Conservation (phyloP, 148 eudicot genomes). For the Silene conica region DNA sequence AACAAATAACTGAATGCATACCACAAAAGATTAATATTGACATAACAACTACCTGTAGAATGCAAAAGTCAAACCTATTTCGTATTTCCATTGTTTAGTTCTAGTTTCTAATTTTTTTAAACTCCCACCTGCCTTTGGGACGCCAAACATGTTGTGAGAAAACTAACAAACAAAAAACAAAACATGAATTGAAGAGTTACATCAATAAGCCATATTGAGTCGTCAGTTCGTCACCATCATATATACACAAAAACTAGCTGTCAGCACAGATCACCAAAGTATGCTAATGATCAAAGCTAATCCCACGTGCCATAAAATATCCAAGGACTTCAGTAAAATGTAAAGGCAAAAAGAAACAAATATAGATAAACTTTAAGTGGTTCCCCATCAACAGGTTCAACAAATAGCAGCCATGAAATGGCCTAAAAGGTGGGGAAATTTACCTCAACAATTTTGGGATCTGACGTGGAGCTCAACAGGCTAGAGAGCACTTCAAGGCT, state of each 20-base stretch:
- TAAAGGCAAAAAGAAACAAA: not conserved
- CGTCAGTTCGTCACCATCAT: too few relatives aligned
- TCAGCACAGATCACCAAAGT: not conserved
- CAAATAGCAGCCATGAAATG: not conserved
- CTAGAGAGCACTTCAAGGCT: conserved; percentile 85
- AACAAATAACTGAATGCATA: not conserved
- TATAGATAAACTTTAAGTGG: not conserved
- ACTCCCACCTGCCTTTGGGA: not conserved
- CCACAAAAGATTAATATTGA: not conserved
- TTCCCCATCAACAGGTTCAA: not conserved
- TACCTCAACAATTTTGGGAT: conserved; percentile 65
- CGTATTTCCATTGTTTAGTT: conserved; percentile 1
- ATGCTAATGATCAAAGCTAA: not conserved
- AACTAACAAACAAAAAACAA: not conserved
- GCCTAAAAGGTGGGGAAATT: not conserved
- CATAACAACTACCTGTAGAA: not conserved
- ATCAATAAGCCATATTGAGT: not conserved
- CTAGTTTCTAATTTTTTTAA: not conserved
- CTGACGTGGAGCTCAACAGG: conserved; percentile 58
- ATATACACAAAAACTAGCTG: not conserved
- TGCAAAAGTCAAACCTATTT: not conserved
- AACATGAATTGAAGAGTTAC: not conserved
- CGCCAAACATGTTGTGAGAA: not conserved
- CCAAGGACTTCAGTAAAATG: not conserved
- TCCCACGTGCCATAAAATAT: not conserved